Evolutionary conservation across 305 asterid genomes (phyloP), one percentile per base, ranked within the genome.

Genomic region (Striga hermonthica): DNA sequence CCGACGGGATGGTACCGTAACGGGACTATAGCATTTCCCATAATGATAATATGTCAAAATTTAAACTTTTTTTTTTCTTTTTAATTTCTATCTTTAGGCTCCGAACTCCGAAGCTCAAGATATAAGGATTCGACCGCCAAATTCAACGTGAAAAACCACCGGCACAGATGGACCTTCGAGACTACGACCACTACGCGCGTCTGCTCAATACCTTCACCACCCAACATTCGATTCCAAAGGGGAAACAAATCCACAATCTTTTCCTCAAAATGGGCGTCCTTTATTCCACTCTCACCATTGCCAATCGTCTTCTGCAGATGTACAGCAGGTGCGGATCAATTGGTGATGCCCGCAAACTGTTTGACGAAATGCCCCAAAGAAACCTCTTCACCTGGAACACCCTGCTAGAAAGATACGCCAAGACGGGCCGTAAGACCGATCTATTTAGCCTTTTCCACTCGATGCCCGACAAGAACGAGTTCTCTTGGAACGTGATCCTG

Each of bases 251-350:
- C 39, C 98, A 91, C 79, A 84, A 84, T 4, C 79, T 82, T 63
- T 84, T 91, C 80, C 86, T 91, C 59, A 91, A 91, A 62, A 78
- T 54, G 64, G 98, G 98, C 54, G 56, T 83, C 63, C 72, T 86
- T 6, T 79, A 60, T 43, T 83, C 96, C 62, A 63, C 86, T 39
- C 38, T 85, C 60, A 80, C 76, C 72, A 70, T 87, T 6, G 88
- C 88, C 64, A 91, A 89, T 69, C 91, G 98, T 58, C 83, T 89
- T 7, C 83, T 89, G 9, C 98, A 91, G 3, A 89, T 91, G 97
- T 89, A 89, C 49, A 11, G 58, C 0, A 78, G 87, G 80, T 91
- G 91, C 66, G 93, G 89, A 6, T 72, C 66, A 55, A 59, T 83
- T 9, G 40, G 54, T 0, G 85, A 85, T 41, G 95, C 91, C 9